Base-by-base conservation (phyloP, 2,329 filamentous ascomycete species). In the Colletotrichum destructivum region DNA sequence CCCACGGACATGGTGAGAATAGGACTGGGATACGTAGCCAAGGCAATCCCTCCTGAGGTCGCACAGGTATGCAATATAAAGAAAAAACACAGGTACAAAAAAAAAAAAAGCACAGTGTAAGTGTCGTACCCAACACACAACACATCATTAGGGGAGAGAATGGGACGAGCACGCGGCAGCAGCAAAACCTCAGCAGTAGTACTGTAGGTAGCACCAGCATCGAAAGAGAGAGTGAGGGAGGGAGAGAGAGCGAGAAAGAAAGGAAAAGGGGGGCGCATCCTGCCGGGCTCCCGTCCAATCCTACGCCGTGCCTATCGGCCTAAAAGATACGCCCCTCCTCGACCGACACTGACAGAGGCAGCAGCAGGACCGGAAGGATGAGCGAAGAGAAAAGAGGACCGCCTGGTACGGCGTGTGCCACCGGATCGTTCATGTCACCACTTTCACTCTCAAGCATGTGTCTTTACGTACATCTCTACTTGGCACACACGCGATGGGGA, bases 371-470 rank as follows among this genome's bases (percentile, higher is more conserved):
- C 23, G 60, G n/a, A 18, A 23, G 15, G n/a, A 47, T 2, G 59
- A 13, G 12, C 11, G 26, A 31, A n/a, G 44, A n/a, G 40, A 16
- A 38, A 38, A 11, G 42, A 21, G 31, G 47, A 11, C 35, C n/a
- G 38, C 42, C 47, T 63, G 35, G 46, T 31, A 40, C 35, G 21
- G 49, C 11, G 13, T 46, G 16, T 31, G 13, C 54, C 35, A n/a
- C 54, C 35, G 54, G 35, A 42, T 57, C n/a, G 35, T 42, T 35
- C 46, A 23, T 40, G 59, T 40, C 59, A 40, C n/a, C 42, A 47
- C 44, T 16, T 51, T 26, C 13, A 7, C 44, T 23, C 13, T 55
- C 52, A 26, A 49, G 26, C 26, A n/a, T 38, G 35, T 38, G 35
- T 38, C 35, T 38, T 38, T 38, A 38, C 35, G 8, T 38, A 38